Conservation (phyloP, 257 asterid genomes). For the Phtheirospermum japonicum region DNA sequence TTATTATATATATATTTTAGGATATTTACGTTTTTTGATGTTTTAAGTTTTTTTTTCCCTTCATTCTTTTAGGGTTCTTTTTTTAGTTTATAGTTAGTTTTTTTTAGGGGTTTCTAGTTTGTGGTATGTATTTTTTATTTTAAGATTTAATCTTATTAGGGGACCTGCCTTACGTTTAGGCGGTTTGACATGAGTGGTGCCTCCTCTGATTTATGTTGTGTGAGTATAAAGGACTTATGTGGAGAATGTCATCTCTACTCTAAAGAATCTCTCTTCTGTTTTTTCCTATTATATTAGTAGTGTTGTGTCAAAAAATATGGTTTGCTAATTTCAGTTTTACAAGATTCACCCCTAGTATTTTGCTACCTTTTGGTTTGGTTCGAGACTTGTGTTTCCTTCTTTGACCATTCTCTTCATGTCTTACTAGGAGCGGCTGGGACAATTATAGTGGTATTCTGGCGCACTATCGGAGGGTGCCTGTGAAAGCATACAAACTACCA, state of each 20-base stretch:
- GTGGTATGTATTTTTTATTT: too few species aligned
- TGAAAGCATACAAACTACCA: constrained; percentile 10
- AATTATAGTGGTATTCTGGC: constrained; percentile 7
- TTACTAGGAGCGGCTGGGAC: constrained; percentile 32
- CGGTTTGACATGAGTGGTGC: too few species aligned
- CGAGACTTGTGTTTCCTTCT: not conserved
- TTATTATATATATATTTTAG: too few species aligned
- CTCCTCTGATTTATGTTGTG: too few species aligned
- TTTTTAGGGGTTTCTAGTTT: too few species aligned
- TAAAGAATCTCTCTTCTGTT: not conserved
- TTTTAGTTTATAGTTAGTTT: too few species aligned
- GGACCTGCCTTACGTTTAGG: too few species aligned
- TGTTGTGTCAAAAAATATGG: not conserved
- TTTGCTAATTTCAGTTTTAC: not conserved
- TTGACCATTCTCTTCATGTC: constrained; percentile 10
- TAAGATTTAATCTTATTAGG: too few species aligned
- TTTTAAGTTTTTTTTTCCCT: too few species aligned
- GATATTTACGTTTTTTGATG: too few species aligned
- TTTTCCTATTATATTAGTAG: not conserved
- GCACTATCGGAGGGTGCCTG: not conserved
- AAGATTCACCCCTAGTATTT: not conserved
- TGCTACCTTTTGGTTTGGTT: not conserved
- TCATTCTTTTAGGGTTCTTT: too few species aligned
- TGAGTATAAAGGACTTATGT: not conserved
- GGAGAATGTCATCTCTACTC: not conserved